Conservation (phyloP, 2,329 filamentous ascomycete species). For the Cordyceps fumosorosea region DNA sequence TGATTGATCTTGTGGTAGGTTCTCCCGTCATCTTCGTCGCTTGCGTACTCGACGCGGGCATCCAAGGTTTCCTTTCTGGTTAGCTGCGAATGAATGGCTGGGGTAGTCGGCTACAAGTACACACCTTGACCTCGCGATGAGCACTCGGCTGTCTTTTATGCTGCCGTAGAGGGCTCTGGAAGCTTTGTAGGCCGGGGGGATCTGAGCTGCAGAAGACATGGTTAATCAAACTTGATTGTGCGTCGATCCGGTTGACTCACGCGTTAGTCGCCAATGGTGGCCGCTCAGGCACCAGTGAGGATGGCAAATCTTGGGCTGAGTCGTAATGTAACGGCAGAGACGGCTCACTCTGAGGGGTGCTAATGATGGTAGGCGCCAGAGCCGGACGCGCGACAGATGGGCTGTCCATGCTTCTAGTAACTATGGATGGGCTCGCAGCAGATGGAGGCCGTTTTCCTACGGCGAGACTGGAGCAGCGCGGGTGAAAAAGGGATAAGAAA, state of each 20-base stretch:
- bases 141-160: conserved; percentile 51
- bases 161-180: conserved; percentile 49
- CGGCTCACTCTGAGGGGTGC: not conserved
- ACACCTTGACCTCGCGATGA: conserved; percentile 52
- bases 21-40: conserved; percentile 73
- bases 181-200: conserved; percentile 32
- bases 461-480: not conserved
- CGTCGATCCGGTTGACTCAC: conserved; percentile 30
- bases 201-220: conserved; percentile 32
- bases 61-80: conserved; percentile 74
- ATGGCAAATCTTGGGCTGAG: not conserved
- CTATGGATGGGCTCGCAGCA: not conserved
- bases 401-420: not conserved
- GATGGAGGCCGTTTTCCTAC: not conserved
- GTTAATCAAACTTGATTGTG: not conserved
- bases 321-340: not conserved
- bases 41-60: conserved; percentile 79
- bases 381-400: not conserved
- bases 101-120: not conserved
- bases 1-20: conserved; percentile 88
- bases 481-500: not conserved
- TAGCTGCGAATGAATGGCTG: conserved; percentile 13
- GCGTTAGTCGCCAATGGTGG: not conserved
- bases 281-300: not conserved
- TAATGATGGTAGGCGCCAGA: not conserved